These are phyloP conservation scores for Crataegus laevigata DNA, from an alignment of 306 rosid species.

Conservation along the genomic window DNA sequence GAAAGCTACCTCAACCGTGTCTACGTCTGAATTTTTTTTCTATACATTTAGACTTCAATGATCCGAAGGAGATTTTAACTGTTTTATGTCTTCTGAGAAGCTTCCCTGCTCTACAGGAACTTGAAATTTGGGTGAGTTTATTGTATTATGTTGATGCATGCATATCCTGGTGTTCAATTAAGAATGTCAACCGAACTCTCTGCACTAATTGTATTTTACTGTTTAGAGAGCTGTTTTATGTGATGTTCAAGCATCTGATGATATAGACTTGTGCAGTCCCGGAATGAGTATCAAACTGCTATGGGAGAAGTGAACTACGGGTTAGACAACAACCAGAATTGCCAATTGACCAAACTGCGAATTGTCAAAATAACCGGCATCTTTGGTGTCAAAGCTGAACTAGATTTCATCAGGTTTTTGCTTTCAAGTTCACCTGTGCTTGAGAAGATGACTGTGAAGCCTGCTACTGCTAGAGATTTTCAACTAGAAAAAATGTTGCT, in stretches of 20 bases:
- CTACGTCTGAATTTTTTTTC: neutral
- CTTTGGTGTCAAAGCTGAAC: constrained; percentile 31
- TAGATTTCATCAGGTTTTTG: constrained; percentile 42
- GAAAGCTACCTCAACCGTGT: constrained; percentile 30
- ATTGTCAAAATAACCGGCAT: constrained; percentile 36
- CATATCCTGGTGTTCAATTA: neutral
- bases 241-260: neutral
- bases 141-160: constrained; percentile 27
- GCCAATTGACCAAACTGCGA: constrained; percentile 25
- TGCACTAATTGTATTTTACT: too few species aligned
- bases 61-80: constrained; percentile 21
- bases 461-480: neutral
- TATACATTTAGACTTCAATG: neutral
- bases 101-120: constrained; percentile 42
- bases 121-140: constrained; percentile 49
- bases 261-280: constrained; percentile 24
- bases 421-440: constrained; percentile 42
- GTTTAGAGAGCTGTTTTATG: too few species aligned
- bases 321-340: constrained; percentile 21
- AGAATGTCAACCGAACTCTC: neutral
- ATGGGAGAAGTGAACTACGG: neutral
- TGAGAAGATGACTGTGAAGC: constrained; percentile 35
- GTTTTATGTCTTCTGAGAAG: constrained; percentile 45
- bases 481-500: constrained; percentile 40
- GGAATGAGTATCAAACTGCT: constrained; percentile 20